Evolutionary conservation across 441 rosid genomes (phyloP), one percentile per base, ranked within the genome.

Genomic region (Adansonia rubrostipa): DNA sequence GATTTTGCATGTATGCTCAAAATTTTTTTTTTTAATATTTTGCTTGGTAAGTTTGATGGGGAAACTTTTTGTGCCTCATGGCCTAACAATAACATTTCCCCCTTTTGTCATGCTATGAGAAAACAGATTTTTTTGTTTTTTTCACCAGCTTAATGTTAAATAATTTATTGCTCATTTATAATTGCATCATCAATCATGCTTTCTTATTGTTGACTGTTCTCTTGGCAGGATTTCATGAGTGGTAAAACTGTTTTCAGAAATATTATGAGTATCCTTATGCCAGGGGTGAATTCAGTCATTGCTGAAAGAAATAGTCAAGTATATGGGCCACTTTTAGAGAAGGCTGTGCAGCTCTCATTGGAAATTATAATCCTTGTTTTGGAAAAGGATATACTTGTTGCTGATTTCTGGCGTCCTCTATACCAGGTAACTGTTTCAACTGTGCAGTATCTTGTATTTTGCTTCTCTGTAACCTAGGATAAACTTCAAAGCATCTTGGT

Each of bases 381-480:
- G 69, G 98, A 94, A 80, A 96, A 91, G 86, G 99, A 96, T 85
- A 57, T 85, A 65, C 71, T 85, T 79, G 85, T 96, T 83, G 91
- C 98, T 68, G 99, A 96, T 86, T 90, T 87, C 81, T 96, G 98
- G 98, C 98, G 98, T 73, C 99, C 99, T 61, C 79, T 93, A 50
- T 96, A 92, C 83, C 98, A 93, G 96, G 99, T 92, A 78, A 44
- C 44, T 61, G 10, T 70, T 60, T 54, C 36, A 22, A 28, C 63
- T 40, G 33, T 63, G 33, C 51, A 4, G 13, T 3, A 19, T 15
- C 24, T 61, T 70, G 50, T 4, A 9, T 78, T 61, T 68, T 15
- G 17, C 24, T 57, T 77, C 15, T 67, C 51, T 53, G 1, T 40
- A 67, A 40, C 14, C 28, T 45, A 47, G 50, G 47, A 63, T 64